A percentile compares a stretch with the other conserved stretches of the same genome.
phyloP scores from a whole-genome alignment of 257 asterid species.

The Nicotiana paniculata region DNA sequence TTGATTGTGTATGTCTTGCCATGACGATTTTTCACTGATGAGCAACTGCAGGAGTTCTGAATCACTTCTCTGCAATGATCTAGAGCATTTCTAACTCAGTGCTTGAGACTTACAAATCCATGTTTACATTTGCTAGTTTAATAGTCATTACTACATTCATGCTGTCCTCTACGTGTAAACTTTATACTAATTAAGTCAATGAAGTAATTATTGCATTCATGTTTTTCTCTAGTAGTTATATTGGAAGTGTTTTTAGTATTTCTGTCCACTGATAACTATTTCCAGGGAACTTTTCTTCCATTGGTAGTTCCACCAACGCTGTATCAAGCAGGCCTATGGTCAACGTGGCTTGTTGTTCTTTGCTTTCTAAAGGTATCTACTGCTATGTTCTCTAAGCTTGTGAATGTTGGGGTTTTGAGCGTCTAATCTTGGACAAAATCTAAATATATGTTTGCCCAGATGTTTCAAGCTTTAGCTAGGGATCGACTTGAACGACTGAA shows the following conservation, averaged over 20 bases:
- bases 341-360: constrained; percentile 73
- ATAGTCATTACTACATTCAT: neutral
- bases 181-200: neutral
- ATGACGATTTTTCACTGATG: neutral
- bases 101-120: neutral
- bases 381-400: constrained; percentile 1
- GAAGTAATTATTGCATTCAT: neutral
- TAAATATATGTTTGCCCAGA: constrained; percentile 36
- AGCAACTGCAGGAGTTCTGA: neutral
- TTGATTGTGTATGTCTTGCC: neutral
- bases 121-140: neutral
- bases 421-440: constrained; percentile 2
- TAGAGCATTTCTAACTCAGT: neutral
- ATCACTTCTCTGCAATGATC: neutral
- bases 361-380: constrained; percentile 74
- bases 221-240: neutral
- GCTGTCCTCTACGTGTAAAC: neutral
- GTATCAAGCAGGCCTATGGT: constrained; percentile 81
- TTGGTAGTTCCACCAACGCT: constrained; percentile 71
- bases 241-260: neutral
- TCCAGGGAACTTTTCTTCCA: constrained; percentile 94
- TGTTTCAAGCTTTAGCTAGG: constrained; percentile 96
- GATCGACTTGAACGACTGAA: constrained; percentile 91
- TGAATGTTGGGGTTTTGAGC: neutral
- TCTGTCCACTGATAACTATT: constrained; percentile 18